phyloP scores from a whole-genome alignment of 2,329 filamentous ascomycete genomes.

The Cladosporium colombiae region DNA sequence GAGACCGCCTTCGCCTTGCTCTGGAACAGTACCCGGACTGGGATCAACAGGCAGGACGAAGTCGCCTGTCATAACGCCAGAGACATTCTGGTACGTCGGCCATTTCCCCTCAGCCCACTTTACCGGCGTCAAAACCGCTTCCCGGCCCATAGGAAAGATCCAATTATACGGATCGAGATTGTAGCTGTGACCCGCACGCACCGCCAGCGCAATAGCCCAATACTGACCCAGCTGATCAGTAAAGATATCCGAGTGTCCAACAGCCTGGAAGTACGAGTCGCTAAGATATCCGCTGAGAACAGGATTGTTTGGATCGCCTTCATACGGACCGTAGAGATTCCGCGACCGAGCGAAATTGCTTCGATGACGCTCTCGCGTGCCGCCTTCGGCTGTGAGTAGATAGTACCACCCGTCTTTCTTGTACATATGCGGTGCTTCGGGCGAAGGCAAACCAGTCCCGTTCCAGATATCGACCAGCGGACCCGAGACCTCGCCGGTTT shows the following conservation, averaged over 20 bases:
- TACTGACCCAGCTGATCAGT: constrained; percentile 52
- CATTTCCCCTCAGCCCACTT: constrained; percentile 49
- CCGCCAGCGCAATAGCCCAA: constrained; percentile 54
- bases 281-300: constrained; percentile 28
- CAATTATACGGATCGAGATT: constrained; percentile 26
- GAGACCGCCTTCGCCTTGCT: constrained; percentile 44
- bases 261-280: constrained; percentile 48
- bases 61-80: constrained; percentile 43
- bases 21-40: constrained; percentile 38
- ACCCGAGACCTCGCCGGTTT: constrained; percentile 35
- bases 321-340: constrained; percentile 38
- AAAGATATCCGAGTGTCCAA: constrained; percentile 59
- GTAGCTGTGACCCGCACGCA: constrained; percentile 46
- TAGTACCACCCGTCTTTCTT: constrained; percentile 41
- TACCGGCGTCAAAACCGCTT: constrained; percentile 52
- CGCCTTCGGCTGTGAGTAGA: constrained; percentile 40
- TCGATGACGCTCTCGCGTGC: constrained; percentile 43
- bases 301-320: constrained; percentile 27
- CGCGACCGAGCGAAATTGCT: constrained; percentile 40
- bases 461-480: constrained; percentile 39
- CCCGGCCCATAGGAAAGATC: constrained; percentile 56
- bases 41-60: constrained; percentile 40
- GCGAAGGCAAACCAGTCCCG: constrained; percentile 37
- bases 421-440: constrained; percentile 43
- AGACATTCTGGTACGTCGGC: constrained; percentile 42